Percentiles rank a stretch among this genome's conserved stretches.
phyloP scores from a whole-genome alignment of 805 yeast genomes.

The Maudiozyma serrabonitensis region DNA sequence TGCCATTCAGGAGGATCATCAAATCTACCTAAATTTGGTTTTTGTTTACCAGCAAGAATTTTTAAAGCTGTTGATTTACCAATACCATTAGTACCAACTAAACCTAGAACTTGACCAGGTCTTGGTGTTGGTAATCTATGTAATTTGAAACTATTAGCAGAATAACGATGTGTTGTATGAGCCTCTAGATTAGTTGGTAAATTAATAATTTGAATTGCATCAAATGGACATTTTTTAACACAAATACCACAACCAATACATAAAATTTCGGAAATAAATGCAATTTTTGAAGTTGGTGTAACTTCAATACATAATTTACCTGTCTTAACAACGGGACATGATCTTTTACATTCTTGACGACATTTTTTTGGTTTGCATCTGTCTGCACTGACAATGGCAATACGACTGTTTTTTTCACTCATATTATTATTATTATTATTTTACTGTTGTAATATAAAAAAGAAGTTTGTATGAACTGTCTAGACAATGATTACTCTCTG shows the following conservation, averaged over 20 bases:
- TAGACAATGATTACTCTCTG: too few species aligned
- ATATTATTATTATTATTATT: constrained; percentile 20
- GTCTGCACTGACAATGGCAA: constrained; percentile 90
- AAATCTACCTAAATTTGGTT: constrained; percentile 88
- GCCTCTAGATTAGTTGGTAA: constrained; percentile 89
- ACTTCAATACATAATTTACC: constrained; percentile 98
- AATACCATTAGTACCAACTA: constrained; percentile 98
- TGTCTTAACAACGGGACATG: constrained; percentile 97
- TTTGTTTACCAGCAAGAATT: constrained; percentile 93
- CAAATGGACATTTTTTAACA: constrained; percentile 96
- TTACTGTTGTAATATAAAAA: neutral
- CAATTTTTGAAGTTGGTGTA: constrained; percentile 79
- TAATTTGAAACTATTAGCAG: constrained; percentile 94
- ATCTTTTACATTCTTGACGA: constrained; percentile 93
- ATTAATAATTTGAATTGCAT: constrained; percentile 91
- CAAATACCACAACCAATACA: constrained; percentile 99
- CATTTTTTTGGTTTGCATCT: constrained; percentile 97
- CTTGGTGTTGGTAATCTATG: constrained; percentile 97
- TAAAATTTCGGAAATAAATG: constrained; percentile 85
- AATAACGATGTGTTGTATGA: constrained; percentile 93
- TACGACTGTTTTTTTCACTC: constrained; percentile 56
- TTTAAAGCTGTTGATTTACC: constrained; percentile 97
- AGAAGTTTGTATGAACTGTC: too few species aligned
- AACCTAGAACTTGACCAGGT: constrained; percentile 96
- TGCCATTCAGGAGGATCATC: constrained; percentile 98